Conservation (phyloP, 129 eudicot species). For the Centrapalus pauciflorus region DNA sequence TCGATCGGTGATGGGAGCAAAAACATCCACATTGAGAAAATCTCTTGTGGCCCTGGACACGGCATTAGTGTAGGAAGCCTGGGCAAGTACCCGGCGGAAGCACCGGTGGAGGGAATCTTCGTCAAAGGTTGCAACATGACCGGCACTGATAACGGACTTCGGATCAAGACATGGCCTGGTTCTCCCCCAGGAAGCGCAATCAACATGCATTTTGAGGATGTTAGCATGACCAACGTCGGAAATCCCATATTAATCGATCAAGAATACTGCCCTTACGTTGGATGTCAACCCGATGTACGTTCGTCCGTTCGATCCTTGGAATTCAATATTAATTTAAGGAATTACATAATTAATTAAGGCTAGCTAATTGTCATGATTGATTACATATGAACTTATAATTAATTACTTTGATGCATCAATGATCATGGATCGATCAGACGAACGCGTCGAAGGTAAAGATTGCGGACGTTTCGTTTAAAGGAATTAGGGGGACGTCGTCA, state of each 20-base stretch:
- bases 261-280: slow-evolving; percentile 9
- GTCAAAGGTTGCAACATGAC: slow-evolving; percentile 41
- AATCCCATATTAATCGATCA: slow-evolving; percentile 63
- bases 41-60: slow-evolving; percentile 67
- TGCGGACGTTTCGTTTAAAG: slow-evolving; percentile 35
- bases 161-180: slow-evolving; percentile 55
- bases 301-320: no score
- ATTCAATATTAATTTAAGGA: no score
- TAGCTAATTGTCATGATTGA: no score
- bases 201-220: slow-evolving; percentile 36
- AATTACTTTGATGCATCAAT: no score
- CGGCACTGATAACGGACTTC: slow-evolving; percentile 46
- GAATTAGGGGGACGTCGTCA: slow-evolving; percentile 42
- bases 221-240: slow-evolving; percentile 40
- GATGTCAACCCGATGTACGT: background rate
- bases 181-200: slow-evolving; percentile 42
- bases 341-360: no score
- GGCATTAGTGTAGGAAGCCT: slow-evolving; percentile 70
- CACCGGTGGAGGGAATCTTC: slow-evolving; percentile 43
- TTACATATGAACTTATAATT: no score
- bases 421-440: no score
- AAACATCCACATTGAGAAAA: slow-evolving; percentile 31
- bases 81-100: slow-evolving; percentile 41
- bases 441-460: slow-evolving; percentile 53
- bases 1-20: slow-evolving; percentile 51